Conservation (phyloP, 495 filamentous ascomycete genomes). For the Trichoderma asperelloides region DNA sequence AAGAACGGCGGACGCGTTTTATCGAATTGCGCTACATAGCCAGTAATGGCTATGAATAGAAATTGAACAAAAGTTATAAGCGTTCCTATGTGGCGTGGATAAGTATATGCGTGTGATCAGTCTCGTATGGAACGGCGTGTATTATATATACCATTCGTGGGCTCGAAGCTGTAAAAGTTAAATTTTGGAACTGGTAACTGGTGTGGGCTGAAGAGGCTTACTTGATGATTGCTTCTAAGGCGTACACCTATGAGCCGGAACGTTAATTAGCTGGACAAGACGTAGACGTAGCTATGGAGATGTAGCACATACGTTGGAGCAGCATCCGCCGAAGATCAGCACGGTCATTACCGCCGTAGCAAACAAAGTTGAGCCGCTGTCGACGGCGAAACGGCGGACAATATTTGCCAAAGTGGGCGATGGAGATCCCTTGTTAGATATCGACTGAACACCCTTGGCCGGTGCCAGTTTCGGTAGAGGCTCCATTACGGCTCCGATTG, state of each 20-base stretch:
- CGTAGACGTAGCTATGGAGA: slow-evolving; percentile 42
- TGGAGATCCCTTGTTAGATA: not conserved
- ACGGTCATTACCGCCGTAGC: slow-evolving; percentile 63
- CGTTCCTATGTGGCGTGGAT: slow-evolving; percentile 47
- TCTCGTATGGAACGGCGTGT: slow-evolving; percentile 2
- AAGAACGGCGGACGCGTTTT: slow-evolving; percentile 52
- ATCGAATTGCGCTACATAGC: slow-evolving; percentile 63
- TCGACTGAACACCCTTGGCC: not conserved
- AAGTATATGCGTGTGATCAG: slow-evolving; percentile 12
- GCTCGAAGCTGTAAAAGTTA: slow-evolving; percentile 40
- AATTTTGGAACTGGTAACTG: slow-evolving; percentile 13
- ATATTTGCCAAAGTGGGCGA: not conserved
- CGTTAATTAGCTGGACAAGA: not conserved
- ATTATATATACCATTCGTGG: slow-evolving; percentile 42
- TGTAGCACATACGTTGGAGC: slow-evolving; percentile 67
- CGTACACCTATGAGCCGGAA: slow-evolving; percentile 39
- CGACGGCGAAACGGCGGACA: slow-evolving; percentile 11
- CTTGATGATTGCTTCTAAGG: slow-evolving; percentile 93
- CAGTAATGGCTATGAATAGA: slow-evolving; percentile 68
- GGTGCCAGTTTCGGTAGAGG: not conserved
- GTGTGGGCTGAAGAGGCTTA: slow-evolving; percentile 31
- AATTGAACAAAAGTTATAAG: slow-evolving; percentile 95
- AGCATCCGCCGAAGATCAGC: slow-evolving; percentile 94
- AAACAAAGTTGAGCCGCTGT: slow-evolving; percentile 59
- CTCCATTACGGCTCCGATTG: not conserved